Percentiles rank a stretch among this genome's conserved stretches.
phyloP scores from a whole-genome alignment of 106 monocot genomes.

The Vanilla planifolia region DNA sequence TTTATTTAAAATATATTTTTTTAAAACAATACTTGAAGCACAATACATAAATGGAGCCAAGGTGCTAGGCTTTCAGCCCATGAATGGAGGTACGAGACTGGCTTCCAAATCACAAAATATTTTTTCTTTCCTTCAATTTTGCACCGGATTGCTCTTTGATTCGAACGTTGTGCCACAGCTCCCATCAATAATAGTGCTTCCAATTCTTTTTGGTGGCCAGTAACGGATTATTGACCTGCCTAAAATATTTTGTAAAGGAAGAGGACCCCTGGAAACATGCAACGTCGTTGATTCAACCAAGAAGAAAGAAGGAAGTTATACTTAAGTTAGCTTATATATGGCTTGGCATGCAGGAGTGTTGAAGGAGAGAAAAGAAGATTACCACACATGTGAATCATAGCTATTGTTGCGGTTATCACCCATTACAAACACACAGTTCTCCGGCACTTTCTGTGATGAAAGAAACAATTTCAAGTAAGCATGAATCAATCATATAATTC shows the following conservation, averaged over 20 bases:
- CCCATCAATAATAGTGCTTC: constrained; percentile 42
- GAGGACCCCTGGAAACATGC: constrained; percentile 62
- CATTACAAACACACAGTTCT: constrained; percentile 90
- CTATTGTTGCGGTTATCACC: constrained; percentile 99
- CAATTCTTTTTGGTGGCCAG: constrained; percentile 84
- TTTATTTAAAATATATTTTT: no score
- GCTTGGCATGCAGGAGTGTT: no score
- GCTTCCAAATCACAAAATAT: no score
- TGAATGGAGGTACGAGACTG: no score
- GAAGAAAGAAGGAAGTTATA: background rate
- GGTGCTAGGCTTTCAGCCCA: no score
- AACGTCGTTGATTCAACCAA: background rate
- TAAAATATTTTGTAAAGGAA: constrained; percentile 75
- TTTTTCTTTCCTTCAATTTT: background rate
- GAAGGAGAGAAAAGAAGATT: constrained; percentile 12
- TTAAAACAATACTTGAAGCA: no score
- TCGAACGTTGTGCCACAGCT: background rate
- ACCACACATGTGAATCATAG: constrained; percentile 97
- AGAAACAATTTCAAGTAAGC: background rate
- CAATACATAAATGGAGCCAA: no score
- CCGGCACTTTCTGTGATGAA: constrained; percentile 58
- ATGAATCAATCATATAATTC: no score
- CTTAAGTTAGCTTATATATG: background rate
- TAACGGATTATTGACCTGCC: constrained; percentile 92
- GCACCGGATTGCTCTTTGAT: constrained; percentile 4